Evolutionary conservation across 148 eudicot genomes (phyloP).

Genomic region (Gaultheria prostrata): DNA sequence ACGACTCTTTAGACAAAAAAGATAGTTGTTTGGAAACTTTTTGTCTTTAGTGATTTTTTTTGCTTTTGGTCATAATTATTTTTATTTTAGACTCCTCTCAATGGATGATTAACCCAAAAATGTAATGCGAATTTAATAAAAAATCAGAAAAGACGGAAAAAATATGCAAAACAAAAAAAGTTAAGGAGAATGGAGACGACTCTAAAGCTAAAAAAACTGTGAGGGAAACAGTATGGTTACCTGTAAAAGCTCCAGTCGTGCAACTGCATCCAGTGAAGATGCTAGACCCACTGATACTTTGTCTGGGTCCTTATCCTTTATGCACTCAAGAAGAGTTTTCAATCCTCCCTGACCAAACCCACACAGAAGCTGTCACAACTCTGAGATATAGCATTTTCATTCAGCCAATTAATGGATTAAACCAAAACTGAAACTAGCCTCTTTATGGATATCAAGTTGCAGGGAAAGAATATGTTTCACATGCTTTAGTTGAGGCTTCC

Average conservation of each 20-base stretch:
- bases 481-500: not conserved
- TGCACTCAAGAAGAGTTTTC: conserved; percentile 58
- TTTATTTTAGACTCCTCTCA: no score
- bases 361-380: not conserved
- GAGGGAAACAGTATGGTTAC: conserved; percentile 30
- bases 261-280: conserved; percentile 80
- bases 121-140: no score
- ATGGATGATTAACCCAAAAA: no score
- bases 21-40: no score
- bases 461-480: not conserved
- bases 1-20: no score
- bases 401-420: not conserved
- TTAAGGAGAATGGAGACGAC: no score
- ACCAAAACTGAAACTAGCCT: not conserved
- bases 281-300: conserved; percentile 84
- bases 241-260: conserved; percentile 88
- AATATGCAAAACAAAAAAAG: no score
- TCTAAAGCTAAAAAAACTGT: not conserved
- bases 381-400: not conserved
- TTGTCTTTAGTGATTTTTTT: no score
- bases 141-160: no score
- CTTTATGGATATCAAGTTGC: not conserved
- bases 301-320: conserved; percentile 85
- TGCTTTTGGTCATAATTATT: no score
- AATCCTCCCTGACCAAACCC: conserved; percentile 60